Percentiles rank a stretch among this genome's conserved stretches.
These are phyloP conservation scores for Eimeria nieschulzi DNA, from an alignment of 169 alveolate species.

Conservation along the genomic window DNA sequence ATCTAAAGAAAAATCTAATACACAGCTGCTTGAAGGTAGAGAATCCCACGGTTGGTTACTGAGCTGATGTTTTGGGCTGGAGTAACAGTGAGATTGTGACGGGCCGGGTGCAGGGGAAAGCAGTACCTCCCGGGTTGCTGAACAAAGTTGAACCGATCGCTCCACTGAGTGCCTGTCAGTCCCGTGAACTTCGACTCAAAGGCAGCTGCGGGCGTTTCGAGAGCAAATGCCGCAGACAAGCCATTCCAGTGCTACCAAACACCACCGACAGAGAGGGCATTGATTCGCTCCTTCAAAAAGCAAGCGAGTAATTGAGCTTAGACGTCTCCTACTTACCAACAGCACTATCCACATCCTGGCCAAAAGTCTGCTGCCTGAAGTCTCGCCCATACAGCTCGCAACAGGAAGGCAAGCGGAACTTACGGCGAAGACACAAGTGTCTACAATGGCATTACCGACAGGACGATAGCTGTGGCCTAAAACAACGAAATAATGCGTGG, in stretches of 20 bases:
- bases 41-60: neutral
- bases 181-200: constrained; percentile 69
- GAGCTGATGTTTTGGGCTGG: neutral
- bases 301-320: neutral
- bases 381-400: neutral
- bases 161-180: constrained; percentile 63
- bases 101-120: neutral
- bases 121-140: constrained; percentile 76
- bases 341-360: constrained; percentile 59
- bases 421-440: too few species aligned
- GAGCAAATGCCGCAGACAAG: neutral
- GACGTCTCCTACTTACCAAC: constrained; percentile 29
- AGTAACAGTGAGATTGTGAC: neutral
- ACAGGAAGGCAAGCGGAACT: neutral
- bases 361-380: constrained; percentile 58
- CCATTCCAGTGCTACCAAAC: neutral
- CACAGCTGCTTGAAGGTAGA: neutral
- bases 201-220: constrained; percentile 41
- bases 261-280: neutral
- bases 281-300: neutral
- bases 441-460: too few species aligned
- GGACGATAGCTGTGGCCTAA: too few species aligned
- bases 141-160: constrained; percentile 50
- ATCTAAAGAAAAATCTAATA: neutral
- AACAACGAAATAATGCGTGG: neutral